Percentiles rank a stretch among this genome's conserved stretches.
Conservation (phyloP, 768 basidiomycete species). For the Rhizopogon vinicolor region DNA sequence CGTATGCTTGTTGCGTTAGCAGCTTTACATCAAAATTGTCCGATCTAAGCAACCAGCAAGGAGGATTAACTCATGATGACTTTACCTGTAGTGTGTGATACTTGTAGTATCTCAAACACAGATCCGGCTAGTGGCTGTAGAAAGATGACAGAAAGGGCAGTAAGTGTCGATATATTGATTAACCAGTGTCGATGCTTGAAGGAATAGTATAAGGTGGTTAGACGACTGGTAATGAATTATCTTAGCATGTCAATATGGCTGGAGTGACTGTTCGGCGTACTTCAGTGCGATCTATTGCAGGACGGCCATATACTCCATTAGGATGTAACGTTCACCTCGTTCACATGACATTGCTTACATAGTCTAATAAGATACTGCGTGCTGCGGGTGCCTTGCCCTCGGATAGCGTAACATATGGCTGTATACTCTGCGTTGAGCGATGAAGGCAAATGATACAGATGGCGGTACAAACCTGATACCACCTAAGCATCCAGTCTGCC, state of each 20-base stretch:
- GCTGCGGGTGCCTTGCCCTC: slow-evolving; percentile 49
- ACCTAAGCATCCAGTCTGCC: slow-evolving; percentile 50
- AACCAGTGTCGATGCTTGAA: slow-evolving; percentile 50
- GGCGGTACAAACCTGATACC: slow-evolving; percentile 47
- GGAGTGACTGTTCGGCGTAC: slow-evolving; percentile 20
- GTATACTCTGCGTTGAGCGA: neutral
- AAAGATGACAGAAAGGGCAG: slow-evolving; percentile 38
- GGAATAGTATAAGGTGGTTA: slow-evolving; percentile 39
- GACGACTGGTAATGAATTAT: slow-evolving; percentile 30
- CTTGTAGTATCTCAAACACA: slow-evolving; percentile 23
- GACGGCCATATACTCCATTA: neutral
- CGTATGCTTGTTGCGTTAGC: slow-evolving; percentile 36
- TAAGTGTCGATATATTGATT: slow-evolving; percentile 47
- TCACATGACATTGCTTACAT: slow-evolving; percentile 35
- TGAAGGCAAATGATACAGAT: neutral
- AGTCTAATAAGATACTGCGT: slow-evolving; percentile 61
- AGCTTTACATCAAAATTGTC: slow-evolving; percentile 19
- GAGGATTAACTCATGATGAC: slow-evolving; percentile 30
- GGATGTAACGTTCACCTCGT: too few species aligned
- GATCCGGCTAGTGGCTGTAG: slow-evolving; percentile 56
- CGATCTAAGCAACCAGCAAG: slow-evolving; percentile 30
- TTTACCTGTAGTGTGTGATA: slow-evolving; percentile 16
- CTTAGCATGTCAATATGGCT: slow-evolving; percentile 1
- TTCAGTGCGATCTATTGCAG: slow-evolving; percentile 36
- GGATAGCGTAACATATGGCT: slow-evolving; percentile 62